Evolutionary conservation across 768 basidiomycete genomes (phyloP).

Genomic region (Mycena indigotica): DNA sequence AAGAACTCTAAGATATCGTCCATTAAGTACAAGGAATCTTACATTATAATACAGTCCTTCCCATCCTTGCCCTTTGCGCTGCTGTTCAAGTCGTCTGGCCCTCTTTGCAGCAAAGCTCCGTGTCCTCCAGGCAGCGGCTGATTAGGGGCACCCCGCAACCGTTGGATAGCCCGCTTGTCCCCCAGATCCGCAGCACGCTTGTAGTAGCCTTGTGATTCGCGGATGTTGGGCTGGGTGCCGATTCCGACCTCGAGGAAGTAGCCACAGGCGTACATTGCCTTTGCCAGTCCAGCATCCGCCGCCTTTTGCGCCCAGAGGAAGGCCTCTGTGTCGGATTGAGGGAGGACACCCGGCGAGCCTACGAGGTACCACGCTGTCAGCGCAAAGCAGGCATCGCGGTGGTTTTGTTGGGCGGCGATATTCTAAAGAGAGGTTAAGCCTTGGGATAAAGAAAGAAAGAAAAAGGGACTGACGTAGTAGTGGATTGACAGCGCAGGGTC

Average conservation of each 20-base stretch:
- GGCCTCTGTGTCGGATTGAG: conserved; percentile 98
- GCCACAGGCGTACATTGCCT: conserved; percentile 97
- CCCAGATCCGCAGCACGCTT: conserved; percentile 89
- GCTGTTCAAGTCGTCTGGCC: conserved; percentile 39
- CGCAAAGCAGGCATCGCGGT: conserved; percentile 96
- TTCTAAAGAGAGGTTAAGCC: conserved; percentile 55
- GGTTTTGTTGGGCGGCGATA: conserved; percentile 96
- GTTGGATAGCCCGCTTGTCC: conserved; percentile 89
- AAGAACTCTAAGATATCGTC: conserved; percentile 18
- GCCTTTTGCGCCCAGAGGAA: conserved; percentile 97
- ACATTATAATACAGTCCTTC: conserved; percentile 91
- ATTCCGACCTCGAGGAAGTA: conserved; percentile 98
- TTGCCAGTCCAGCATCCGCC: conserved; percentile 86
- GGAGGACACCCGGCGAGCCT: conserved; percentile 94
- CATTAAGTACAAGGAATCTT: conserved; percentile 28
- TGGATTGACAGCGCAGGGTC: conserved; percentile 97
- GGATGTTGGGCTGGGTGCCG: conserved; percentile 66
- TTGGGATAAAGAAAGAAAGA: conserved; percentile 1
- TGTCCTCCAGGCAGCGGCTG: conserved; percentile 63
- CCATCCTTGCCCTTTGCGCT: conserved; percentile 60
- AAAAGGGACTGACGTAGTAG: conserved; percentile 78
- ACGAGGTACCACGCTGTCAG: conserved; percentile 99
- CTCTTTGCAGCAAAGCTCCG: conserved; percentile 63
- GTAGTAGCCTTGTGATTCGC: conserved; percentile 82
- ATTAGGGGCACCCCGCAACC: conserved; percentile 65